These are phyloP conservation scores for Xanthoconium stramineum DNA, from an alignment of 768 basidiomycete genomes.

Conservation along the genomic window DNA sequence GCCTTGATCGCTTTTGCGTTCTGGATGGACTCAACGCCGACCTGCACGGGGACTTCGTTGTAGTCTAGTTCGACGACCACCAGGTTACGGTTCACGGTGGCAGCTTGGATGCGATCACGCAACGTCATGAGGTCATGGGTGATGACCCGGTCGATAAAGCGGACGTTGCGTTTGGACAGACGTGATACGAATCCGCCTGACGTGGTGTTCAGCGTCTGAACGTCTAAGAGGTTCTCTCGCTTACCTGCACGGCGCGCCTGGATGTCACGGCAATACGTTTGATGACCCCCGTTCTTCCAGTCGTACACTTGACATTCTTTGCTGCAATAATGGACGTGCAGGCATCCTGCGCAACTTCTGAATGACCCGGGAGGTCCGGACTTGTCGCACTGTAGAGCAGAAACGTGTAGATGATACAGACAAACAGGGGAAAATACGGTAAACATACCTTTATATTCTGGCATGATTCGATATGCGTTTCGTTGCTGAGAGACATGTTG, in stretches of 20 bases:
- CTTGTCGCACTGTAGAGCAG: constrained; percentile 19
- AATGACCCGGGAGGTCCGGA: constrained; percentile 25
- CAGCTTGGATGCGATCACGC: constrained; percentile 16
- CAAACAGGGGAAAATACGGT: background rate
- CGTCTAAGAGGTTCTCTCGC: background rate
- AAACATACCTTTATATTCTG: constrained; percentile 24
- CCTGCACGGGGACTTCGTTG: constrained; percentile 15
- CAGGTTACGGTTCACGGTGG: constrained; percentile 3
- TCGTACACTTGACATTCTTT: constrained; percentile 31
- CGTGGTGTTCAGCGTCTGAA: background rate
- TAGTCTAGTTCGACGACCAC: constrained; percentile 29
- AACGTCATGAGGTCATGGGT: constrained; percentile 15
- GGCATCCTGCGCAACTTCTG: constrained; percentile 27
- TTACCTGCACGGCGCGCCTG: constrained; percentile 25
- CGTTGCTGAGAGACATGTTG: constrained; percentile 1
- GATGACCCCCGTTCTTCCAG: constrained; percentile 29
- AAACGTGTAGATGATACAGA: background rate
- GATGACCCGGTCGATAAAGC: constrained; percentile 26
- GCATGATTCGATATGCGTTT: constrained; percentile 21
- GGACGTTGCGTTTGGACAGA: constrained; percentile 21
- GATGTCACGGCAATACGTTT: constrained; percentile 25
- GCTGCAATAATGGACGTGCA: constrained; percentile 30
- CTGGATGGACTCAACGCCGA: constrained; percentile 16
- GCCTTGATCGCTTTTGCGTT: constrained; percentile 9
- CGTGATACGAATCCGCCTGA: constrained; percentile 22